phyloP scores from a whole-genome alignment of 306 rosid genomes.

The Acacia melanoxylon region DNA sequence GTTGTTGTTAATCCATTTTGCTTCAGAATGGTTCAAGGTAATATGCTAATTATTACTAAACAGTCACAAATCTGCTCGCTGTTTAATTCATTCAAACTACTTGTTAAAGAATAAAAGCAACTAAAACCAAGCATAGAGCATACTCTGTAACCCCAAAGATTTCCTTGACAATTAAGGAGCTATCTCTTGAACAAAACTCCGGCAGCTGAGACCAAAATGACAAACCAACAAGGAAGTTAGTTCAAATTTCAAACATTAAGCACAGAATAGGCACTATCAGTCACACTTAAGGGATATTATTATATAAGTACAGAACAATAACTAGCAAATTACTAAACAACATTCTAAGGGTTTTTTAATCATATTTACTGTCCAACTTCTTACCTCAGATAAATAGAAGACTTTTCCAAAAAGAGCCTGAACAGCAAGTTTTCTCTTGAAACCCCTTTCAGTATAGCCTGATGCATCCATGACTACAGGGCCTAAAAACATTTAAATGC shows the following conservation, averaged over 20 bases:
- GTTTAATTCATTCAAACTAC: not conserved
- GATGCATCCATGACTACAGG: slow-evolving; percentile 84
- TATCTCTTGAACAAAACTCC: slow-evolving; percentile 83
- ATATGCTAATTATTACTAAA: not conserved
- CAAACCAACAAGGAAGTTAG: slow-evolving; percentile 29
- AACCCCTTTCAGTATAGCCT: slow-evolving; percentile 93
- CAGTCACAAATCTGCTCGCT: not conserved
- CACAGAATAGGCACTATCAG: slow-evolving; percentile 19
- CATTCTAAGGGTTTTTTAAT: not conserved
- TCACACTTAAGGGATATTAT: not conserved
- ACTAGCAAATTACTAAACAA: not conserved
- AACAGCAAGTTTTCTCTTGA: slow-evolving; percentile 94
- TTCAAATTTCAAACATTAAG: slow-evolving; percentile 9
- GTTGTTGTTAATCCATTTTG: not conserved
- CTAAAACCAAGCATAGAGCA: slow-evolving; percentile 36
- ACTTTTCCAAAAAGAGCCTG: slow-evolving; percentile 91
- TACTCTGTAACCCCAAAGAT: slow-evolving; percentile 96
- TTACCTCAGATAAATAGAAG: slow-evolving; percentile 91
- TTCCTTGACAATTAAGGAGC: slow-evolving; percentile 84
- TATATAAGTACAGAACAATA: not conserved
- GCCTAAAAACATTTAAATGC: slow-evolving; percentile 53
- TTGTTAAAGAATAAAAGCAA: not conserved
- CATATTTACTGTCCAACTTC: slow-evolving; percentile 29
- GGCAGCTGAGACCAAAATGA: slow-evolving; percentile 61
- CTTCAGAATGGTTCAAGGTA: not conserved